Percentiles rank a stretch among this genome's conserved stretches.
phyloP scores from a whole-genome alignment of 2,329 filamentous ascomycete species.

The Penicillium sp. region DNA sequence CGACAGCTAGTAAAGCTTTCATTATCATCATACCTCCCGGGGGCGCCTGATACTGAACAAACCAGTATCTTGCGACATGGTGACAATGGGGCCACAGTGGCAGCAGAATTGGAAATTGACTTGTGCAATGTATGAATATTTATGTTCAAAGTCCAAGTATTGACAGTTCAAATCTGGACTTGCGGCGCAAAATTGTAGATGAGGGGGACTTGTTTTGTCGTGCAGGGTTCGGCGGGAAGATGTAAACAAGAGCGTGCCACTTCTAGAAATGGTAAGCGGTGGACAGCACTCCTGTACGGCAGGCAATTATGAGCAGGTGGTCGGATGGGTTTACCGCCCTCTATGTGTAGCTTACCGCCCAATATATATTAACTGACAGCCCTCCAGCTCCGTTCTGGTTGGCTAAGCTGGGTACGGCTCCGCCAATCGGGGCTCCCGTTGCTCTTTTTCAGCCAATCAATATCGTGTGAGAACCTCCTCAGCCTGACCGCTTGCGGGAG shows the following conservation, averaged over 20 bases:
- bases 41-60: constrained; percentile 91
- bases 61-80: constrained; percentile 85
- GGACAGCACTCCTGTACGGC: neutral
- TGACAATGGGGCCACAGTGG: constrained; percentile 42
- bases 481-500: too few relatives aligned
- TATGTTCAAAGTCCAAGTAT: constrained; percentile 7
- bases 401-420: too few relatives aligned
- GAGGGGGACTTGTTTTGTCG: constrained; percentile 29
- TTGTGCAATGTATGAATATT: neutral
- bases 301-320: too few relatives aligned
- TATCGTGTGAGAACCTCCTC: too few relatives aligned
- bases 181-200: constrained; percentile 20
- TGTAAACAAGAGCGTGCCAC: constrained; percentile 47
- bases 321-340: too few relatives aligned
- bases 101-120: constrained; percentile 23
- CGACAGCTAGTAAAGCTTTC: constrained; percentile 11
- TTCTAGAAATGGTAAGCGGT: constrained; percentile 41
- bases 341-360: too few relatives aligned
- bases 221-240: constrained; percentile 29
- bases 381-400: too few relatives aligned
- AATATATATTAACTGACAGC: too few relatives aligned
- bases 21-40: constrained; percentile 72
- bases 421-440: too few relatives aligned
- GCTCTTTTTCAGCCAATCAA: too few relatives aligned
- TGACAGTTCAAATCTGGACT: constrained; percentile 12